Conservation (phyloP, 169 alveolate species). For the Eimeria sp. region DNA sequence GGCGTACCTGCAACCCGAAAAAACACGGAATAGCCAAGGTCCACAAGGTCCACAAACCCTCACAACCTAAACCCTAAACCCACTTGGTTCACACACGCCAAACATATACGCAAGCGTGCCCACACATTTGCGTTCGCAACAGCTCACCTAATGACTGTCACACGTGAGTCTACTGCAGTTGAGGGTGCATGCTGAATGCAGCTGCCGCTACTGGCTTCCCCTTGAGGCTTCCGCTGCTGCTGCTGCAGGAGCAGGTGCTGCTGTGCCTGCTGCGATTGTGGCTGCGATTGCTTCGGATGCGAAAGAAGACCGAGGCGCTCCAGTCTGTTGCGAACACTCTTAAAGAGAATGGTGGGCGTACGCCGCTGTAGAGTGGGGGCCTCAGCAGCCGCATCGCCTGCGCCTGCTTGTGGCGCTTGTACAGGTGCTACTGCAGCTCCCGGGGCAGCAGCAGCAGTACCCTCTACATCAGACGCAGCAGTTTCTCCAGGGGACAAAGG, state of each 20-base stretch:
- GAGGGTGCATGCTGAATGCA: not conserved
- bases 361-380: not conserved
- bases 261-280: not conserved
- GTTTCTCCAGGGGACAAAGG: not conserved
- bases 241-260: not conserved
- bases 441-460: not conserved
- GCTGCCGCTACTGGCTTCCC: not conserved
- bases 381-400: not conserved
- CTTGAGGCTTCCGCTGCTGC: not conserved
- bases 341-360: constrained; percentile 1
- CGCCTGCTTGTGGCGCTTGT: not conserved
- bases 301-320: constrained; percentile 5
- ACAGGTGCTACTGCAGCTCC: not conserved
- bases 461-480: not conserved
- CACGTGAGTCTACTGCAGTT: not conserved
- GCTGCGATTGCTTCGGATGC: constrained; percentile 9
- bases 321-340: constrained; percentile 34
- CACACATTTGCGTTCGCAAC: not conserved
- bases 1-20: constrained; percentile 25
- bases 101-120: not conserved
- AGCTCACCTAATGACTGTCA: constrained; percentile 26
- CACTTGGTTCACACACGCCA: not conserved
- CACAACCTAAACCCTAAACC: too few species aligned
- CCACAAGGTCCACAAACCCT: too few species aligned
- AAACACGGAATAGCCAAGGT: not conserved